Conservation (phyloP, 1,139 yeast genomes). For the Scheffersomyces cryptocercus region DNA sequence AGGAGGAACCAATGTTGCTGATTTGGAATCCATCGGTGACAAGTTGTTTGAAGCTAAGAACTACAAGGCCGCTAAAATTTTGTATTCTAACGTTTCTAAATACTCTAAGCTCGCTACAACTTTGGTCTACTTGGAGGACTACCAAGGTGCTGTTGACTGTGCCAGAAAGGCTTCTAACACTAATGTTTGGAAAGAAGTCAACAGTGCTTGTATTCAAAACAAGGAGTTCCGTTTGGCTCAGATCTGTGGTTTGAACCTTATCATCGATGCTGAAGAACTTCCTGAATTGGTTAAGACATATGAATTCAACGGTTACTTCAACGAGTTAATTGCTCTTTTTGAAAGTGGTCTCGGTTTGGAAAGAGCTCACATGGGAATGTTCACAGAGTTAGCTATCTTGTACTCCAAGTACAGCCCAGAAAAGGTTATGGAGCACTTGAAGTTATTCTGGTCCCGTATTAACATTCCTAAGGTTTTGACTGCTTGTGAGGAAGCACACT, state of each 20-base stretch:
- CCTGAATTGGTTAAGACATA: constrained; percentile 86
- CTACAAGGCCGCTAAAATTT: constrained; percentile 89
- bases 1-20: constrained; percentile 89
- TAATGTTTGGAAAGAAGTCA: constrained; percentile 96
- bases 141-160: constrained; percentile 97
- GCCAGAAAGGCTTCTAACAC: constrained; percentile 97
- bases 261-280: constrained; percentile 96
- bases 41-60: constrained; percentile 78
- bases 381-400: constrained; percentile 89
- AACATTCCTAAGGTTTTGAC: constrained; percentile 96
- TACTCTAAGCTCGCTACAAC: constrained; percentile 96
- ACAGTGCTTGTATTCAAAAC: constrained; percentile 93
- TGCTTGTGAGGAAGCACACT: constrained; percentile 90
- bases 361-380: constrained; percentile 99
- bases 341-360: constrained; percentile 96
- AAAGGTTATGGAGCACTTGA: constrained; percentile 93
- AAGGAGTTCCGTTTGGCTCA: constrained; percentile 96
- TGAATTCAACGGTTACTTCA: constrained; percentile 88
- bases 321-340: constrained; percentile 85
- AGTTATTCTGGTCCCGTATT: constrained; percentile 96
- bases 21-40: constrained; percentile 90
- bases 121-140: constrained; percentile 85
- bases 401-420: constrained; percentile 91
- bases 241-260: constrained; percentile 96
- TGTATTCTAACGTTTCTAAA: constrained; percentile 84